A percentile compares a stretch with the other conserved stretches of the same genome.
These are phyloP conservation scores for Aureobasidium uvarum DNA, from an alignment of 2,329 filamentous ascomycete genomes.

Conservation along the genomic window DNA sequence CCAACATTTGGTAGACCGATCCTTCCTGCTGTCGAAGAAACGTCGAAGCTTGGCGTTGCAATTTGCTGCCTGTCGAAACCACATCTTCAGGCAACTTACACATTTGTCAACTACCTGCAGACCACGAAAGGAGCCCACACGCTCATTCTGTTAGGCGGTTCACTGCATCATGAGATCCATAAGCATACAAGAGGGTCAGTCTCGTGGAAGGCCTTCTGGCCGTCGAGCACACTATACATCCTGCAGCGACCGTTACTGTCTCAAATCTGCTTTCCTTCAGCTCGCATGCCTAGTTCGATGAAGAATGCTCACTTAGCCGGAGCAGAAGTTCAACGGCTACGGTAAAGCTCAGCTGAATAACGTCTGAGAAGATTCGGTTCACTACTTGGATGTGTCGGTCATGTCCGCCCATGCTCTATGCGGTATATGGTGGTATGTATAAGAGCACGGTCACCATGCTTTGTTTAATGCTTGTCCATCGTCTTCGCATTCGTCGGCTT, in stretches of 20 bases:
- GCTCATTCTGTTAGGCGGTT: neutral
- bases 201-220: neutral
- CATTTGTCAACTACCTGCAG: no score
- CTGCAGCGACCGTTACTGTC: neutral
- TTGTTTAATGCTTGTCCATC: neutral
- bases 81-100: no score
- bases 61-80: no score
- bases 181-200: neutral
- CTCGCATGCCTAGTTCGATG: neutral
- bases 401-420: neutral
- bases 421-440: neutral
- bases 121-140: neutral
- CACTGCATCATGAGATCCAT: neutral
- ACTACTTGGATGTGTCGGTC: neutral
- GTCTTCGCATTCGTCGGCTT: neutral
- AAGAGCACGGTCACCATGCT: neutral
- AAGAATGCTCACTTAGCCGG: neutral
- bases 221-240: neutral
- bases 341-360: constrained; percentile 1
- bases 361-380: neutral
- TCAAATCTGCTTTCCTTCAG: neutral
- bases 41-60: neutral
- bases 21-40: neutral
- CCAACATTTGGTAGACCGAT: neutral
- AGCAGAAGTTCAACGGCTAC: neutral